Base-by-base conservation (phyloP, 805 yeast species). In the Saturnispora sanitii region DNA sequence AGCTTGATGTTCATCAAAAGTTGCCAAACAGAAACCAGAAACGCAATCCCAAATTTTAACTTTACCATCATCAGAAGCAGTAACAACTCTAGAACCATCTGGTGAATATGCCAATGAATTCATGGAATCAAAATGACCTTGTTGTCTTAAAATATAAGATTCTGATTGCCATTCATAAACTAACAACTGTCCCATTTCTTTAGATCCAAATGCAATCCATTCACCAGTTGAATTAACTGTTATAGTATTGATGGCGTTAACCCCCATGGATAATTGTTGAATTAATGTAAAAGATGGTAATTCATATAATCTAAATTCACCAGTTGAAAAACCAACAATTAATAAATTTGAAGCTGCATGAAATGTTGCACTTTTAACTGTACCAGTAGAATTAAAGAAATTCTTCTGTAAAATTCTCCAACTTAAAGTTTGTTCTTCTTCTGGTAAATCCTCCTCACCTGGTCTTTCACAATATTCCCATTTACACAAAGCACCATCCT, bases 141-240 rank as follows among this genome's bases (percentile, higher is more conserved):
- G 98, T 58, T 92, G 98, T 57, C 90, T 88, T 49, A 92, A 67
- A 35, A 92, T 82, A 56, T 90, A 92, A 0, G 96, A 84, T 59
- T 92, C 98, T 4, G 95, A 83, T 64, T 92, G 96, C 98, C 98
- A 92, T 68, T 92, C 98, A 68, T 94, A 92, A 0, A 92, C 98
- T 43, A 92, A 64, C 44, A 92, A 65, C 62, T 92, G 98, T n/a
- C 98, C 98, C 22, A 84, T 61, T 54, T 78, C 79, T 26, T 86
- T 64, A 0, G 96, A 87, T 4, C 98, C 98, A 60, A 92, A 84
- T 0, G 96, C 95, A 25, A 92, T 67, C 98, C 98, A 92, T 60
- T 92, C 98, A 26, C 98, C 98, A 6, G 88, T 67, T 2, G 68
- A 61, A 58, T 90, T 92, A 29, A 92, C 73, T 9, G 77, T 61